Conservation (phyloP, 768 basidiomycete species). For the Dentipellis sp. region DNA sequence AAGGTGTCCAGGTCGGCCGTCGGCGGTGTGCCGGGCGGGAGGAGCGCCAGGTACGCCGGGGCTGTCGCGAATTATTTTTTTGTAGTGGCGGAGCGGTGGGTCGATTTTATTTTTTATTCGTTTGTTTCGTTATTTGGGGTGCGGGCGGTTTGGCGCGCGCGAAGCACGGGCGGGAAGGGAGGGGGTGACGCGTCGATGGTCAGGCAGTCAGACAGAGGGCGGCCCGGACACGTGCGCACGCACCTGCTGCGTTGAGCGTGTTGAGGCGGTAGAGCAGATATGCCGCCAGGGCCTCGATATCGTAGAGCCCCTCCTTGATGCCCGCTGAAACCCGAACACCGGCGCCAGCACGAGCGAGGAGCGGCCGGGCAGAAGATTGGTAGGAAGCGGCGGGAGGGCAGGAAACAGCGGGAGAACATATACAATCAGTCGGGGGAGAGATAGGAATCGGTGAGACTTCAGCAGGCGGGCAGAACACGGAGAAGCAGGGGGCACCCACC, state of each 20-base stretch:
- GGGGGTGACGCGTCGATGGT: background rate
- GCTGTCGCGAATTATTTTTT: slow-evolving; percentile 27
- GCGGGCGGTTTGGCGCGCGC: background rate
- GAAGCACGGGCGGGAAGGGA: background rate
- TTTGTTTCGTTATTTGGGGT: background rate
- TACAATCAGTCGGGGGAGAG: no score
- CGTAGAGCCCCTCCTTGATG: slow-evolving; percentile 89
- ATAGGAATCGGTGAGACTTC: no score
- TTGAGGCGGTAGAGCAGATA: slow-evolving; percentile 86
- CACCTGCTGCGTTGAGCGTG: slow-evolving; percentile 62
- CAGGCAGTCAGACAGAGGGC: slow-evolving; percentile 18
- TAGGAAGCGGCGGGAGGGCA: background rate
- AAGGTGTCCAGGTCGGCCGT: slow-evolving; percentile 57
- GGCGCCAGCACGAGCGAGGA: background rate
- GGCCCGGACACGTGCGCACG: background rate
- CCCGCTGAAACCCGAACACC: slow-evolving; percentile 46
- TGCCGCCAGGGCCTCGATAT: slow-evolving; percentile 72
- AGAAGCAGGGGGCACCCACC: slow-evolving; percentile 41
- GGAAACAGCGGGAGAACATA: background rate
- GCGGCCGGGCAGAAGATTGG: no score
- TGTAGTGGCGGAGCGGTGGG: background rate
- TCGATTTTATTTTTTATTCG: background rate
- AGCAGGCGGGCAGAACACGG: background rate
- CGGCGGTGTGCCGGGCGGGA: slow-evolving; percentile 45
- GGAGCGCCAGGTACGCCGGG: slow-evolving; percentile 60